A percentile compares a stretch with the other conserved stretches of the same genome.
phyloP scores from a whole-genome alignment of 2,329 filamentous ascomycete genomes.

The Colletotrichum trifolii region DNA sequence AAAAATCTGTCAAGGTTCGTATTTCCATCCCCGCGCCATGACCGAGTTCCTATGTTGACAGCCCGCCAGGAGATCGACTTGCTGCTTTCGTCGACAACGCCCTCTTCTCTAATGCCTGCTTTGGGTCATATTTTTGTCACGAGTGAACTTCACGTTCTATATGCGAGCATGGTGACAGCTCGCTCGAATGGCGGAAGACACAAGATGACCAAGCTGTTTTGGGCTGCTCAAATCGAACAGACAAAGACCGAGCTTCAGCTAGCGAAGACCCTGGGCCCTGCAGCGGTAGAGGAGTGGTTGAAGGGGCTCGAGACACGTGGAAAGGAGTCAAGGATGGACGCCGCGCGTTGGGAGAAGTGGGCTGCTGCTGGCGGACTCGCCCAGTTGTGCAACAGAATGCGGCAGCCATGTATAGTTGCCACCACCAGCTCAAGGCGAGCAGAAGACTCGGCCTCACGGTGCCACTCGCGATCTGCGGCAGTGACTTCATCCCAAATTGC shows the following conservation, averaged over 20 bases:
- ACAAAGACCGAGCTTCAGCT: conserved; percentile 72
- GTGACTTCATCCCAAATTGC: no score
- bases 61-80: conserved; percentile 75
- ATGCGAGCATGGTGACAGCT: conserved; percentile 64
- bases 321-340: conserved; percentile 68
- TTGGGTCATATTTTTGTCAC: conserved; percentile 77
- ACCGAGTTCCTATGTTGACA: conserved; percentile 39
- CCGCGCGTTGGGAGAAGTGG: conserved; percentile 81
- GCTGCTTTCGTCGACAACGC: conserved; percentile 69
- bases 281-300: conserved; percentile 80
- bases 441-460: not conserved
- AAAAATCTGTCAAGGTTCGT: conserved; percentile 73
- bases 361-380: conserved; percentile 58
- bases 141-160: conserved; percentile 68
- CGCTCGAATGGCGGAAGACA: conserved; percentile 57
- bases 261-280: conserved; percentile 73
- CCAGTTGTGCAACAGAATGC: conserved; percentile 47
- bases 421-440: not conserved
- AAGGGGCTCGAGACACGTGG: conserved; percentile 78
- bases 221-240: conserved; percentile 67
- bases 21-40: conserved; percentile 31
- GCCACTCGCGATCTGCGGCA: no score
- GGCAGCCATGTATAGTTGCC: no score
- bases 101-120: conserved; percentile 72
- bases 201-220: conserved; percentile 73